Evolutionary conservation across 495 filamentous ascomycete species (phyloP), one percentile per base, ranked within the genome.

Genomic region (Daldinia caldariorum): DNA sequence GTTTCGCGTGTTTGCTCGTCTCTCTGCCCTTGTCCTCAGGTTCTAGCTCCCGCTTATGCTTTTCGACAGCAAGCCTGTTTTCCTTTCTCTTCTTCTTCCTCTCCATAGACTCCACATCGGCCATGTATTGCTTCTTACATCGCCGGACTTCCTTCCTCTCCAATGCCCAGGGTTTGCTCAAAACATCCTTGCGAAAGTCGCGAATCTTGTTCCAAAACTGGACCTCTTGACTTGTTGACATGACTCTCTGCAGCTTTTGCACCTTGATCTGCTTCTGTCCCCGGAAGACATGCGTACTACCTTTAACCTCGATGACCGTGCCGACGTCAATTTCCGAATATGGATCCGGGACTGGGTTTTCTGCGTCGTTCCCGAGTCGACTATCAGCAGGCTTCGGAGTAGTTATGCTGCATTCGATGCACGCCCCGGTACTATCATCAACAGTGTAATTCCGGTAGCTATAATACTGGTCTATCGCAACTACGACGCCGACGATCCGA

Each of bases 361-460:
- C 20, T 16, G 22, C 9, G 14, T 16, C 34, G 26, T 74, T 51
- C 51, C 63, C 12, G 38, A 5, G 16, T 26, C 49, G 55, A 39
- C 41, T 63, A 35, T 56, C 35, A 22, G n/a, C 49, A 6, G 74
- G 61, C 41, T 61, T 77, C 18, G 64, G 58, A 20, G 75, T 58
- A 39, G 64, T 56, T 22, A 79, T 60, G 45, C 71, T 53, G 47
- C 83, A 84, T 51, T 97, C 91, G 35, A 97, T 85, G 1, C 85
- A 91, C 4, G 83, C 79, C 9, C 94, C 96, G 74, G 90, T 94
- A 77, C 92, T 90, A 79, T 99, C 95, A 68, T 98, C 95, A 29
- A 98, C 72, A 0, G 86, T 91, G 47, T 93, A 85, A 61, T 92
- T 78, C 18, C 84, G 87, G 63, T 84, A 86, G 5, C 79, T 82